A percentile compares a stretch with the other conserved stretches of the same genome.
These are phyloP conservation scores for Tolypocladium tundrense DNA, from an alignment of 2,329 filamentous ascomycete genomes.

Conservation along the genomic window DNA sequence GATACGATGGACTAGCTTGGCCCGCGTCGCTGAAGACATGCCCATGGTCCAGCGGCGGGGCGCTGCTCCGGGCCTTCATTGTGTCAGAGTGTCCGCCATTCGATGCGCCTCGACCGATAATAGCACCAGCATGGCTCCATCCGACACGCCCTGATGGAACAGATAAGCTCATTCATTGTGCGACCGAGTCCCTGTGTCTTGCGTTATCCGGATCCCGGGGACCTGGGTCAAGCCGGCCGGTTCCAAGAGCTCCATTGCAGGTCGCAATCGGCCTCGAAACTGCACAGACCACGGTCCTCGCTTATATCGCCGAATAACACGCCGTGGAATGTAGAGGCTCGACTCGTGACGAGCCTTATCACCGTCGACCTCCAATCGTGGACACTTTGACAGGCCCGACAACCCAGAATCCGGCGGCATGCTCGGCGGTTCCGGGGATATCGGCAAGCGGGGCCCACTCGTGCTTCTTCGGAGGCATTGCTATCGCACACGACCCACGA, in stretches of 20 bases:
- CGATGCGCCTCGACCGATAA: background rate
- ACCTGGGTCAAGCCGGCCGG: background rate
- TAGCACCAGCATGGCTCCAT: background rate
- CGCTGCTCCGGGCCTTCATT: too few species aligned
- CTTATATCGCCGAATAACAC: background rate
- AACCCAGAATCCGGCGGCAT: background rate
- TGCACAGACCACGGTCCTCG: background rate
- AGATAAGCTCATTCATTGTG: background rate
- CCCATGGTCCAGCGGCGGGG: background rate
- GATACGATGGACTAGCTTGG: background rate
- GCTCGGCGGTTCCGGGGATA: constrained; percentile 4
- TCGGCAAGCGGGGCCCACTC: background rate
- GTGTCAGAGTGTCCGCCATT: too few species aligned
- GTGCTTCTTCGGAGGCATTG: background rate
- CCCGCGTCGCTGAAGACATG: background rate
- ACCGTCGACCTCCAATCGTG: background rate
- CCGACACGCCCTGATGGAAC: background rate
- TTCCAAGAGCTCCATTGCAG: background rate
- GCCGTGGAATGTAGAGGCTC: background rate
- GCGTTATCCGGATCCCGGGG: background rate
- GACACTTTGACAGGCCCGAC: background rate
- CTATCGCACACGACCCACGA: background rate
- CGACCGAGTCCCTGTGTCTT: background rate
- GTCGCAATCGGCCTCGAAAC: background rate
- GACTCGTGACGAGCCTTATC: background rate